Base-by-base conservation (phyloP, 768 basidiomycete genomes). In the Udeniomyces megalosporus region DNA sequence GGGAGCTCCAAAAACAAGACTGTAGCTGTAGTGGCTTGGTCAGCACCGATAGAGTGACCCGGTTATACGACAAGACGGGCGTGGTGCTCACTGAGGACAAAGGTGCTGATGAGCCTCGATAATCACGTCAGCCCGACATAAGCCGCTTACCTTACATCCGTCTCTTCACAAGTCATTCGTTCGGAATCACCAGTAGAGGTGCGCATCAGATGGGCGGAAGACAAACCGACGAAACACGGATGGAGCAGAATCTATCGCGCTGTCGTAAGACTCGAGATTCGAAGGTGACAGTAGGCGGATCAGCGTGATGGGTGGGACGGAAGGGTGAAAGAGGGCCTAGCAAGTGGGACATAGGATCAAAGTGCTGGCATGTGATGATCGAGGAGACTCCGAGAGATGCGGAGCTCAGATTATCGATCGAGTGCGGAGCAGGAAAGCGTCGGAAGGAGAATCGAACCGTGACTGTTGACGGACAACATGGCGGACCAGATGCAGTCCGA, bases 131-230 rank as follows among this genome's bases (percentile, higher is more conserved):
- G 63, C 57, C 29, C 63, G 63, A 34, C 63, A 64, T 28, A 64
- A 35, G 50, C 59, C 58, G 55, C 63, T 59, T 58, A 64, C 59
- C 51, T 64, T 64, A 51, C 59, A 64, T 10, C 50, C 50, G 52
- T 64, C 63, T 7, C 63, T 32, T 4, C 57, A 31, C 63, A 64
- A 1, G 63, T 54, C 58, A 64, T 64, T 51, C 53, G 42, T 15
- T 20, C 20, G 12, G 17, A 29, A n/a, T n/a, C n/a, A 29, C 34
- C 2, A n/a, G n/a, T 6, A 26, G 15, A 58, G 42, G 7, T 31
- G 24, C 22, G 31, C 15, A 6, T 31, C 15, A 26, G 32, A 26
- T 29, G 17, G 55, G 15, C 26, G 50, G 28, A 5, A 51, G 1
- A 28, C 57, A 57, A 15, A 63, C 8, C 24, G 17, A 45, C 10